phyloP scores from a whole-genome alignment of 176 grass and related monocot genomes.

The Triticum monococcum region DNA sequence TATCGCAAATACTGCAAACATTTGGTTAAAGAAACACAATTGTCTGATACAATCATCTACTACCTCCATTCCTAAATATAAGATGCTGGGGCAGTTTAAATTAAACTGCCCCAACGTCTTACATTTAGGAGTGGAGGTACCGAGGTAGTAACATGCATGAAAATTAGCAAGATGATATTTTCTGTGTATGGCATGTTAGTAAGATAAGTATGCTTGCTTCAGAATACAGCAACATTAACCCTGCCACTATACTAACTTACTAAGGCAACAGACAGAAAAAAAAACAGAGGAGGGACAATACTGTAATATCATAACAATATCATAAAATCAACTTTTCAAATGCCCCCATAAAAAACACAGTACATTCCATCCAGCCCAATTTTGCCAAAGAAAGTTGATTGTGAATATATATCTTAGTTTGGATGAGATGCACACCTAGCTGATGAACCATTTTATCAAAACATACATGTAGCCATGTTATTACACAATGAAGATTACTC shows the following conservation, averaged over 20 bases:
- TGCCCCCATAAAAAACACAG: not conserved
- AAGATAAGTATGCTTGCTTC: constrained; percentile 4
- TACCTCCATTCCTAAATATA: too few species aligned
- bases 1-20: not conserved
- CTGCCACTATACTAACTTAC: not conserved
- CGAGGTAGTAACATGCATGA: not conserved
- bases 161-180: constrained; percentile 12
- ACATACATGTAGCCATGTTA: not conserved
- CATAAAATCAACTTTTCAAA: not conserved
- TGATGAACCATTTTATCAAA: not conserved
- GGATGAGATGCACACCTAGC: constrained; percentile 16
- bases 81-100: too few species aligned
- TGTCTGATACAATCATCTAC: not conserved
- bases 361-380: not conserved
- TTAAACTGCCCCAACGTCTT: too few species aligned
- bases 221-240: not conserved
- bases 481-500: not conserved
- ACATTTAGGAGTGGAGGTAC: too few species aligned
- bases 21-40: not conserved
- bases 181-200: not conserved
- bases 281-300: not conserved
- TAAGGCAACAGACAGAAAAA: not conserved
- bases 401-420: constrained; percentile 5
- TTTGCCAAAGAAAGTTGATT: not conserved
- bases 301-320: not conserved